phyloP scores from a whole-genome alignment of 352 stramenopile genomes.

The Phytophthora brassicae region DNA sequence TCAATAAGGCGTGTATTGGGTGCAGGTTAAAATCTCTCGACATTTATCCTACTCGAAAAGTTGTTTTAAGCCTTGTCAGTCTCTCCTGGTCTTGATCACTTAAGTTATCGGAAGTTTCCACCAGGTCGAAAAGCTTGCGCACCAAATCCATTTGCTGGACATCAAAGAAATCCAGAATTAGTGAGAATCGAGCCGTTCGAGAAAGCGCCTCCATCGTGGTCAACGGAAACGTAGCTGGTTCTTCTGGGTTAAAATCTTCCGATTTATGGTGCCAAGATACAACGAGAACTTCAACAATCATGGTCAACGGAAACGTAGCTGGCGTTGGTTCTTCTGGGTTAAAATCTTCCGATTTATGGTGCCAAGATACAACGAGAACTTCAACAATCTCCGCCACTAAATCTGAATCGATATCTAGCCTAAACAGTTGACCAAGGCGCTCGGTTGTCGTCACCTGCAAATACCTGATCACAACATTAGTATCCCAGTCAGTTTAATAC shows the following conservation, averaged over 20 bases:
- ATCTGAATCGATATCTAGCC: constrained; percentile 69
- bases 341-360: background rate
- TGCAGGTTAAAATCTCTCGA: too few relatives aligned
- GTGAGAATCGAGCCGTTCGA: constrained; percentile 49
- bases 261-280: constrained; percentile 23
- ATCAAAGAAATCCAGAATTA: constrained; percentile 75
- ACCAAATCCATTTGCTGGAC: constrained; percentile 62
- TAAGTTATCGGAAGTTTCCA: constrained; percentile 5
- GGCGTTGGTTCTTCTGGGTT: constrained; percentile 13
- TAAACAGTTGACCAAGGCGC: constrained; percentile 57
- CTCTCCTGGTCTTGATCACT: constrained; percentile 11
- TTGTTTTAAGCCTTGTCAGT: constrained; percentile 19
- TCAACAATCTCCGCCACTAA: constrained; percentile 68
- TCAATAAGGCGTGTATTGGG: constrained; percentile 8
- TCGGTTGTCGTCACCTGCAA: constrained; percentile 53
- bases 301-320: too few relatives aligned
- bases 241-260: constrained; percentile 8
- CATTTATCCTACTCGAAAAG: constrained; percentile 20
- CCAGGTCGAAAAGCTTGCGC: constrained; percentile 27
- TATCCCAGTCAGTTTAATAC: background rate
- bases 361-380: constrained; percentile 42
- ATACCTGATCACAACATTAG: constrained; percentile 40
- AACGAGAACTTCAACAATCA: constrained; percentile 56
- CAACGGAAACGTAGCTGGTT: constrained; percentile 38
- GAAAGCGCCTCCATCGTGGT: constrained; percentile 44